Percentiles rank a stretch among this genome's conserved stretches.
Evolutionary conservation across 345 rosid species (phyloP).

Genomic region (Eucalyptus camaldulensis): DNA sequence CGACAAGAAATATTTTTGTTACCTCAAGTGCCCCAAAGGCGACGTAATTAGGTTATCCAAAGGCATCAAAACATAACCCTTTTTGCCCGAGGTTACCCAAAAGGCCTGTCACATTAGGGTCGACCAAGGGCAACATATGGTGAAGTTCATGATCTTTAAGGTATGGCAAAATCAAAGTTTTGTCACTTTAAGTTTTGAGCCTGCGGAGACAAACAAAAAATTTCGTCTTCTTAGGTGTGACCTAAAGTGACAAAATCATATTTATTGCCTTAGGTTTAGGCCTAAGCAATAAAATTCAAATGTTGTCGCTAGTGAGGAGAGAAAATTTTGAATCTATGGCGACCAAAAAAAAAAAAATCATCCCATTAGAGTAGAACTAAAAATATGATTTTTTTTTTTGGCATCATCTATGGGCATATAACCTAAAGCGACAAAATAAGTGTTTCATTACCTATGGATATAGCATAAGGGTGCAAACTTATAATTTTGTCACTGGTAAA

Average conservation of each 20-base stretch:
- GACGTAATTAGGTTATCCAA: accelerated
- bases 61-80: no score
- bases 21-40: accelerated
- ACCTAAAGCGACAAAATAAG: no score
- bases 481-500: no score
- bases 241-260: not conserved
- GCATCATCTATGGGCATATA: no score
- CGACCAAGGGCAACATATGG: not conserved
- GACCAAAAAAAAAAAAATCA: accelerated
- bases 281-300: not conserved
- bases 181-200: not conserved
- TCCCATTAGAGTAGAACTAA: accelerated
- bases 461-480: no score
- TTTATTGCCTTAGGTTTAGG: not conserved
- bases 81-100: no score
- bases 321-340: no score
- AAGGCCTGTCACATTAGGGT: no score
- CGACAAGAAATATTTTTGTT: accelerated
- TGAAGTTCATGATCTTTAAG: not conserved
- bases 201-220: accelerated
- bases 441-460: no score
- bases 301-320: accelerated
- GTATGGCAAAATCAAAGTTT: not conserved
- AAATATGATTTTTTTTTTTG: no score
- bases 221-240: accelerated